Base-by-base conservation (phyloP, 805 yeast genomes). In the Cyberlindnera lachancei region DNA sequence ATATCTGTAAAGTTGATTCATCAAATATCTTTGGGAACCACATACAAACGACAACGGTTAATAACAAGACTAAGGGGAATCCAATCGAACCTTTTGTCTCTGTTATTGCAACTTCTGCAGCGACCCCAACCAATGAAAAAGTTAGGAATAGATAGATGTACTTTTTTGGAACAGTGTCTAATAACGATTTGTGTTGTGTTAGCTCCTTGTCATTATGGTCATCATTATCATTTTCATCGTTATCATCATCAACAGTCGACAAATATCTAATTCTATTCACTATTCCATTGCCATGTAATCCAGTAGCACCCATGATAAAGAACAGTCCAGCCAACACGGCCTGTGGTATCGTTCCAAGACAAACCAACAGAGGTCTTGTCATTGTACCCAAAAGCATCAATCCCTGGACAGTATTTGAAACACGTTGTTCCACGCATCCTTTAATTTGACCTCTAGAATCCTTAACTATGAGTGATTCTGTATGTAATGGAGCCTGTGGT, bases 401-500 rank as follows among this genome's bases (percentile, higher is more conserved):
- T 0, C 98, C 98, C 50, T 90, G 98, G 0, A 69, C 64, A 1
- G 86, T 74, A 50, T 92, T 92, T 3, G 94, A 79, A 31, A 87
- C 64, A 27, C 98, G 58, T 53, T 90, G 98, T 51, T 90, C 98
- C 4, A 92, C 94, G 8, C 88, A 87, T 4, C 48, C 48, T 7
- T 35, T 38, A 10, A 48, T 41, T 7, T 40, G 35, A 14, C 49
- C 37, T 12, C 35, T 19, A 19, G 35, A 38, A 11, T 61, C 61
- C 8, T 55, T 52, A 5, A 82, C 75, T 25, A 85, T 70, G 19
- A 90, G 58, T 0, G 95, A 74, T 25, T 70, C 72, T 0, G 97
- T 87, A 47, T 90, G 98, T 22, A 92, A 53, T 3, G 97, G 97
- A 1, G 98, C 97, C 55, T 90, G 98, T 2, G 98, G 98, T 27